Conservation (phyloP, 257 asterid species). For the Ligustrum vulgare region DNA sequence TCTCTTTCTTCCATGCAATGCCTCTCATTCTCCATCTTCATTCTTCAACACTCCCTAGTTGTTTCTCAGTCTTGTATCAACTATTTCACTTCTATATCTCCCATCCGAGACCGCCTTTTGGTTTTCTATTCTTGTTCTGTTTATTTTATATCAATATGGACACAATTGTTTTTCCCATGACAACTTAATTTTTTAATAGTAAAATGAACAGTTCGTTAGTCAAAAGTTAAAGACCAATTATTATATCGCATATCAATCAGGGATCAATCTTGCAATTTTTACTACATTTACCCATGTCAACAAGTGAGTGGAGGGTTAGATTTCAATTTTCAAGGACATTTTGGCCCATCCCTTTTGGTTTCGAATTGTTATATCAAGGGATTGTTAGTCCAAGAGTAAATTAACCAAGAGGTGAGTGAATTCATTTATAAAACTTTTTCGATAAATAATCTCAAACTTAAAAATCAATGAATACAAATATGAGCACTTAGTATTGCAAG, state of each 20-base stretch:
- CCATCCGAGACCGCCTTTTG: too few species aligned
- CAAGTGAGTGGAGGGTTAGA: neutral
- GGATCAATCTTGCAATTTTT: neutral
- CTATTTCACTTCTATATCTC: too few species aligned
- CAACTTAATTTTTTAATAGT: neutral
- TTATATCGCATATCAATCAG: neutral
- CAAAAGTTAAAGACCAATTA: neutral
- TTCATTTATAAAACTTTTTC: too few species aligned
- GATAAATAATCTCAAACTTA: too few species aligned
- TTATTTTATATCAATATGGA: neutral
- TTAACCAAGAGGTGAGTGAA: too few species aligned
- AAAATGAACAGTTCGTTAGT: neutral
- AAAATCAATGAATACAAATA: too few species aligned
- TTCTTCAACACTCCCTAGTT: neutral
- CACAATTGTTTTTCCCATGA: neutral
- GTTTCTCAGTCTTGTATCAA: neutral
- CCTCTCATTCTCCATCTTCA: neutral
- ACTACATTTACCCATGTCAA: neutral
- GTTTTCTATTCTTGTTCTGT: neutral
- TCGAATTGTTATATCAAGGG: constrained; percentile 34
- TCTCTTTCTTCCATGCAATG: neutral
- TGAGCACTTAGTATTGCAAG: too few species aligned
- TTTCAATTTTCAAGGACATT: constrained; percentile 26
- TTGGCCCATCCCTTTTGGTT: constrained; percentile 35
- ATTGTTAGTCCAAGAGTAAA: too few species aligned